Base-by-base conservation (phyloP, 805 yeast species). In the Torulaspora quercuum region DNA sequence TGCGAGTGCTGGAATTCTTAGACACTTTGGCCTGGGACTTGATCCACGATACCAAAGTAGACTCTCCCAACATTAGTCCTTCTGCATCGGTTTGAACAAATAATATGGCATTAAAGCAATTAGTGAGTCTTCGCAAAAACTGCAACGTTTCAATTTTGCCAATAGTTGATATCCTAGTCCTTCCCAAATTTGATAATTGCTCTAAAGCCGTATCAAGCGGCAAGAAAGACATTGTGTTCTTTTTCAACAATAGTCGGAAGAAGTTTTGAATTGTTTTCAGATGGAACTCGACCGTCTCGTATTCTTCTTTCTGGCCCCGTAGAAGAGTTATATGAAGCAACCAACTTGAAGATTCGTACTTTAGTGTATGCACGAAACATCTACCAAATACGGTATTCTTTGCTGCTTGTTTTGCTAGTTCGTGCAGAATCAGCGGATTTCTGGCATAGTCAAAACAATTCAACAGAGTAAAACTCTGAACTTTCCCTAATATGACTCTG, bases 401-500 rank as follows among this genome's bases (percentile, higher is more conserved):
- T 6, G 45, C 35, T 3, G 48, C 40, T 28, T 30, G 31, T n/a
- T 28, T 29, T 5, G 53, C 52, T 10, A 54, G 18, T 17, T 41
- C 39, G n/a, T 45, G 29, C 25, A 52, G 28, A 2, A 52, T 42
- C 3, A 39, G 12, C 1, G 50, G 44, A 40, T 65, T 57, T 47
- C 68, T 73, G 9, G 72, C 66, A 44, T 64, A 75, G 49, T 75
- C 80, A 34, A 72, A 48, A 12, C 72, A 66, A 5, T 63, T 62
- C 33, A 71, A 53, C 33, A 52, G 61, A 21, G 53, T 41, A 5
- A 46, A 49, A 7, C 46, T 42, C 45, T 64, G 69, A 15, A 44
- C 34, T 32, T 55, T 63, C 17, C 53, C 51, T 2, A 78, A 46
- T 15, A 75, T 72, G 3, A 83, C 57, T 19, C 82, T 60, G 0